Percentiles rank a stretch among this genome's conserved stretches.
These are phyloP conservation scores for Zymoseptoria pseudotritici DNA, from an alignment of 2,329 filamentous ascomycete genomes.

Conservation along the genomic window DNA sequence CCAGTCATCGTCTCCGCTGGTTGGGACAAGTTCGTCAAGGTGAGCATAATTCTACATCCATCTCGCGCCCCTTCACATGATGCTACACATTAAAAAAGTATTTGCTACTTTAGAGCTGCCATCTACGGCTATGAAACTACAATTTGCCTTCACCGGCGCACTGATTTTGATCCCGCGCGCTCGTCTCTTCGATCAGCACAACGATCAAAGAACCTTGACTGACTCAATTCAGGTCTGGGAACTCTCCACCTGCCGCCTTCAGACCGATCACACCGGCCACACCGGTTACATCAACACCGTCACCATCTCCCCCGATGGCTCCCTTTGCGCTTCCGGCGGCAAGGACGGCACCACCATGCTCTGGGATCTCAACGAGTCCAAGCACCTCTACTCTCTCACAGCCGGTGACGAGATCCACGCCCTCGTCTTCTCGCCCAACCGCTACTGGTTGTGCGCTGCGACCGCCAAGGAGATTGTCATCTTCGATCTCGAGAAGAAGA, in stretches of 20 bases:
- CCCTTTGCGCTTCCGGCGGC: conserved; percentile 96
- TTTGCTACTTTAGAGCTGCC: conserved; percentile 99
- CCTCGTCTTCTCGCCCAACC: conserved; percentile 99
- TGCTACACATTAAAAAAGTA: conserved; percentile 75
- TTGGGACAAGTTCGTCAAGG: conserved; percentile 99
- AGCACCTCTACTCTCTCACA: conserved; percentile 99
- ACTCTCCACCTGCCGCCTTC: conserved; percentile 97
- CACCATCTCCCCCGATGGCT: conserved; percentile 98
- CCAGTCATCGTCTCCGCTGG: conserved; percentile 97
- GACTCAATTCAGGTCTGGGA: conserved; percentile 75
- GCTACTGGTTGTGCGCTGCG: conserved; percentile 99
- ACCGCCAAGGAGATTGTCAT: conserved; percentile 98
- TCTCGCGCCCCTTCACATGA: conserved; percentile 56
- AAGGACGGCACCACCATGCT: conserved; percentile 99
- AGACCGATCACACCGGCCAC: conserved; percentile 99
- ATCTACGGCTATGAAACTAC: conserved; percentile 85
- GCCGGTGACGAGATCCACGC: conserved; percentile 99
- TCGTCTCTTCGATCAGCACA: neutral
- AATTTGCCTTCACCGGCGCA: conserved; percentile 65
- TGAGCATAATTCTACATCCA: conserved; percentile 46
- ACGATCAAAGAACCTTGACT: neutral
- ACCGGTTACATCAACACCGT: conserved; percentile 99
- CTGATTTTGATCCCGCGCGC: conserved; percentile 52
- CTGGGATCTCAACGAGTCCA: conserved; percentile 99
- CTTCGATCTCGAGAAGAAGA: conserved; percentile 99